Conservation (phyloP, 495 filamentous ascomycete species). For the Penicilliopsis zonata region DNA sequence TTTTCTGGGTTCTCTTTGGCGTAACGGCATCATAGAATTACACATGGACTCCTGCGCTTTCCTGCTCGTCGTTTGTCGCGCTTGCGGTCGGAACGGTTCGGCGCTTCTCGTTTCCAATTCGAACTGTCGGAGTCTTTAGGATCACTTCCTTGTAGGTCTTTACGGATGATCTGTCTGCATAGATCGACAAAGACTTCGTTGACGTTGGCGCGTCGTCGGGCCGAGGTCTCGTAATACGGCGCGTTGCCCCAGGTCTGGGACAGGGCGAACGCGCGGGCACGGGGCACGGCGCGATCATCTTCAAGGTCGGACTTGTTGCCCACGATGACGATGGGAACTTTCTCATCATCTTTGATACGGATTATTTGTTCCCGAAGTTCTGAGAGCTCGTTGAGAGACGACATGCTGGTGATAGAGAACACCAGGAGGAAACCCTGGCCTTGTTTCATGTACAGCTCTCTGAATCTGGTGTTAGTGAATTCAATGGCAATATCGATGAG, state of each 20-base stretch:
- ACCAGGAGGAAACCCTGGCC: constrained; percentile 96
- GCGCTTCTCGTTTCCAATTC: constrained; percentile 24
- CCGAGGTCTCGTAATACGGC: constrained; percentile 92
- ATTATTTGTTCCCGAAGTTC: constrained; percentile 92
- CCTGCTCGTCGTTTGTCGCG: constrained; percentile 14
- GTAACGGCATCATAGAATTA: constrained; percentile 27
- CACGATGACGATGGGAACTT: constrained; percentile 87
- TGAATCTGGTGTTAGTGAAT: constrained; percentile 19
- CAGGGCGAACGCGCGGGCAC: constrained; percentile 72
- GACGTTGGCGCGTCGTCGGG: constrained; percentile 75
- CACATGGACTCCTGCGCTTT: constrained; percentile 26
- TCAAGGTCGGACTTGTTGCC: constrained; percentile 96
- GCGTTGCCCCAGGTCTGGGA: constrained; percentile 81
- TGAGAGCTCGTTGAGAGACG: constrained; percentile 74
- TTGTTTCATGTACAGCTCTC: constrained; percentile 93
- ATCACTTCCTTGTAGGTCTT: constrained; percentile 41
- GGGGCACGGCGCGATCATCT: constrained; percentile 76
- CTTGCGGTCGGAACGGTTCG: constrained; percentile 20
- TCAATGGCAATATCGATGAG: no score
- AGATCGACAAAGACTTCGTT: constrained; percentile 93
- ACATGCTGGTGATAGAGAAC: constrained; percentile 87
- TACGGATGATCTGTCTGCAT: constrained; percentile 80
- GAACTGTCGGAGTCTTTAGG: constrained; percentile 28
- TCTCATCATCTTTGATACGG: constrained; percentile 90
- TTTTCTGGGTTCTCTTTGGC: no score